Base-by-base conservation (phyloP, 225 moss, liverwort and hornwort genomes). In the Pseudisothecium myosuroides region DNA sequence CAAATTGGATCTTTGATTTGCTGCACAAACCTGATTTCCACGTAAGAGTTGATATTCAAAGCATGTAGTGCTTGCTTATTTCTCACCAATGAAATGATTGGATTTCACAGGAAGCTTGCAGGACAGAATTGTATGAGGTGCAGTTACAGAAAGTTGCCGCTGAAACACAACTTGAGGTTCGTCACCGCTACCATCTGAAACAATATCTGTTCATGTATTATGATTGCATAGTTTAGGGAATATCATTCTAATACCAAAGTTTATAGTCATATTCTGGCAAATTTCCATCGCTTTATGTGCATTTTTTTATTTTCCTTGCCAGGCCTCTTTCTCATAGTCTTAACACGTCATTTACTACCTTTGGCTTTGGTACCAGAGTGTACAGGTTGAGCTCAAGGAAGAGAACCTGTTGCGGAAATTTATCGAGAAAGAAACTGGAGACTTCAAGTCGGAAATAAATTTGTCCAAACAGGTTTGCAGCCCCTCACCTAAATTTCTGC, bases 391-490 rank as follows among this genome's bases (percentile, higher is more conserved):
- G 34, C 84, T 94, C 18, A 93, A 92, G 43, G 94, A 94, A 91
- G 94, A 94, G 55, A 90, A 84, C 37, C 64, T 93, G 22, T 67
- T 94, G 80, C 89, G 92, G 19, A 93, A 94, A 31, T 94, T 91
- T 62, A 83, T 94, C 17, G 93, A 94, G 39, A 92, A 93, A 24
- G 94, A 94, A 91, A 87, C 77, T 26, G 81, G 43, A 37, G 94
- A 92, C 28, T 69, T 82, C 7, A 91, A 92, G 67, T 76, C 43
- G 11, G 88, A 92, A 47, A 80, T 89, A 24, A 55, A 84, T 80
- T 77, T 64, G 11, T 89, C 81, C 37, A 93, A 90, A 80, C 91
- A 94, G 91, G 94, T 94, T 49, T 56, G 63, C 50, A 76, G 1
- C 11, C 14, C 8, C 26, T 43, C 24, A 56, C 21, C 7, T 56